phyloP scores from a whole-genome alignment of 768 basidiomycete genomes.

The Amanita thiersii region DNA sequence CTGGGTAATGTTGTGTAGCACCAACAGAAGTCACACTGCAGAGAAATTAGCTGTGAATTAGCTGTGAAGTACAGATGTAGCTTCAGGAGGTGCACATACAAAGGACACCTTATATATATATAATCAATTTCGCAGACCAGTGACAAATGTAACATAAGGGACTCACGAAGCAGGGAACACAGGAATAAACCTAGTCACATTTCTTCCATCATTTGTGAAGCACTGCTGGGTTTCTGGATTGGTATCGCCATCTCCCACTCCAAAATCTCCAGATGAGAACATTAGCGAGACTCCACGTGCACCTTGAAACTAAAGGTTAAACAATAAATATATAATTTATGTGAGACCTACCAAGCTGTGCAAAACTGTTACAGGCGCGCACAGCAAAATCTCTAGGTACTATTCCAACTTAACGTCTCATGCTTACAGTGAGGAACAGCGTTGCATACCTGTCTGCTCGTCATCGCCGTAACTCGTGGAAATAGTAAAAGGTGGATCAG shows the following conservation, averaged over 20 bases:
- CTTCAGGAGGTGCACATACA: too few relatives aligned
- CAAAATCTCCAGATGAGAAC: conserved; percentile 60
- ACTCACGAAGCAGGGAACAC: conserved; percentile 50
- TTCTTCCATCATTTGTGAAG: conserved; percentile 49
- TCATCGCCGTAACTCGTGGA: conserved; percentile 69
- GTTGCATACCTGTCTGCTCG: conserved; percentile 58
- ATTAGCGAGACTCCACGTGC: conserved; percentile 57
- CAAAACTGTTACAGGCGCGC: conserved; percentile 54
- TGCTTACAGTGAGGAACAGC: background rate
- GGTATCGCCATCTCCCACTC: conserved; percentile 57
- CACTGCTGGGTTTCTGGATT: conserved; percentile 48
- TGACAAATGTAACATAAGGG: background rate
- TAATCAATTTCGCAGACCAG: background rate
- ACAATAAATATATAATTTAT: too few relatives aligned
- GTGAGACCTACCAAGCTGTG: conserved; percentile 48
- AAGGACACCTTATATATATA: conserved; percentile 40
- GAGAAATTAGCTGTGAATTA: background rate
- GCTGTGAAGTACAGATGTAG: background rate
- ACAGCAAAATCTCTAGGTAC: conserved; percentile 51
- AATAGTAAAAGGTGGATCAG: conserved; percentile 46
- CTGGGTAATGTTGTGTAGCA: conserved; percentile 52
- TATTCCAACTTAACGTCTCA: conserved; percentile 14
- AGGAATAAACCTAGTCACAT: conserved; percentile 45
- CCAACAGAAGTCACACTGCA: conserved; percentile 66
- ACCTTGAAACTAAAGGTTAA: conserved; percentile 25